Base-by-base conservation (phyloP, 768 basidiomycete genomes). In the Rhodotorula kratochvilovae region DNA sequence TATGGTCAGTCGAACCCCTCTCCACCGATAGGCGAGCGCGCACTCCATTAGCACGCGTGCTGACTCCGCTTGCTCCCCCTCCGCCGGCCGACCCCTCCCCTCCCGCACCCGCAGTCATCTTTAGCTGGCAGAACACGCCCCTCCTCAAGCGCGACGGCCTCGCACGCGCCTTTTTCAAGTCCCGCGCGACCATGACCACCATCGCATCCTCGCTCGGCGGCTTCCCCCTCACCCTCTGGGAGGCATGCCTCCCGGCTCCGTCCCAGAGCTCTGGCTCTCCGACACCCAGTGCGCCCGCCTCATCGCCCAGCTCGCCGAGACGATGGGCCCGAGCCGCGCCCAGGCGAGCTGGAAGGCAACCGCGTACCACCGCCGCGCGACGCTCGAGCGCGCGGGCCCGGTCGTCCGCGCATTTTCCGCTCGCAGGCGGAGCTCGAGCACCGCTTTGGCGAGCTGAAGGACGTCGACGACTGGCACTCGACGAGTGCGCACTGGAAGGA, bases 241-340 rank as follows among this genome's bases (percentile, higher is more conserved):
- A 71, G 31, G 70, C 56, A 0, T 10, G 16, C 29, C 43, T 31
- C 29, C 53, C 31, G 27, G 2, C 50, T 7, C 29, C 31, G 66
- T 58, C 15, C 55, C 48, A 5, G 68, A 74, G 33, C 66, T 74
- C 7, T 74, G 61, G 66, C 48, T 70, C 42, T 12, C 42, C 27
- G 21, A 19, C 11, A 13, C 39, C 12, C 62, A 67, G 46, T 54
- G 56, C 58, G 25, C 15, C 11, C 17, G 21, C 12, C 46, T 74
- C 43, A 27, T 56, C n/a, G 33, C 46, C 39, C 36, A 17, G 19
- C 66, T 74, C 35, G 57, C 55, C 21, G 27, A 67, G 3, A 15
- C 45, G 54, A 70, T 70, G 66, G 72, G 72, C 0, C 72, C 72
- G 15, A 51, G 51, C 2, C 50, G 72, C 21, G 68, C 72, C 1